phyloP scores from a whole-genome alignment of 164 flowering plant genomes.

The Umbellularia californica region DNA sequence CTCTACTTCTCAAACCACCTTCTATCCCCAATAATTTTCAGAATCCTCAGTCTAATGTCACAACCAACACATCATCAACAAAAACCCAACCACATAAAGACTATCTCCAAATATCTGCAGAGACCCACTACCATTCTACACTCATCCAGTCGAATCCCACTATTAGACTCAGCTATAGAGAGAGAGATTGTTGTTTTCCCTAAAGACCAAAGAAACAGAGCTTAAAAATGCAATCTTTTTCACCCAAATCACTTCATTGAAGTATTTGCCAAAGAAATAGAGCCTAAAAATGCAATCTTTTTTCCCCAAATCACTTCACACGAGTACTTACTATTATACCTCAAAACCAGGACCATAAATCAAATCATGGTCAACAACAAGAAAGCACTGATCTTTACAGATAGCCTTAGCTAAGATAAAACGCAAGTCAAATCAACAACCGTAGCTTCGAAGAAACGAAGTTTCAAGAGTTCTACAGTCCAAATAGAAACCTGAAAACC shows the following conservation, averaged over 20 bases:
- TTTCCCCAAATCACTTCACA: not conserved
- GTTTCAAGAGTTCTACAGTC: not conserved
- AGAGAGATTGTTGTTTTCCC: not conserved
- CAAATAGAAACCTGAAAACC: not conserved
- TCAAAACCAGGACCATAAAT: not conserved
- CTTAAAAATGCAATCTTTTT: slow-evolving; percentile 1
- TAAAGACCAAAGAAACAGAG: slow-evolving; percentile 1
- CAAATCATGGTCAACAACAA: not conserved
- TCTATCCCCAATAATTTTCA: slow-evolving; percentile 7
- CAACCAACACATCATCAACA: not conserved
- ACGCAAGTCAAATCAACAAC: not conserved
- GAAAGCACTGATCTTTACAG: slow-evolving; percentile 1
- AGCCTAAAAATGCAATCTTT: slow-evolving; percentile 1
- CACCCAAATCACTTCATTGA: not conserved
- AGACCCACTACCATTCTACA: not conserved
- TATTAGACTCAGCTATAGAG: slow-evolving; percentile 2
- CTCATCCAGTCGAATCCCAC: not conserved
- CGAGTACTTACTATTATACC: not conserved
- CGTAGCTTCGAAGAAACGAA: not conserved
- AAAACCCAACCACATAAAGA: not conserved
- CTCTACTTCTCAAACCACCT: slow-evolving; percentile 10
- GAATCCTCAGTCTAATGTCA: slow-evolving; percentile 13
- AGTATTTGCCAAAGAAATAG: not conserved
- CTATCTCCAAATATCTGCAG: not conserved
- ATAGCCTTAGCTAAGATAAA: slow-evolving; percentile 3